Percentiles rank a stretch among this genome's conserved stretches.
Evolutionary conservation across 116 monocot genomes (phyloP).

Genomic region (Iris pallida): DNA sequence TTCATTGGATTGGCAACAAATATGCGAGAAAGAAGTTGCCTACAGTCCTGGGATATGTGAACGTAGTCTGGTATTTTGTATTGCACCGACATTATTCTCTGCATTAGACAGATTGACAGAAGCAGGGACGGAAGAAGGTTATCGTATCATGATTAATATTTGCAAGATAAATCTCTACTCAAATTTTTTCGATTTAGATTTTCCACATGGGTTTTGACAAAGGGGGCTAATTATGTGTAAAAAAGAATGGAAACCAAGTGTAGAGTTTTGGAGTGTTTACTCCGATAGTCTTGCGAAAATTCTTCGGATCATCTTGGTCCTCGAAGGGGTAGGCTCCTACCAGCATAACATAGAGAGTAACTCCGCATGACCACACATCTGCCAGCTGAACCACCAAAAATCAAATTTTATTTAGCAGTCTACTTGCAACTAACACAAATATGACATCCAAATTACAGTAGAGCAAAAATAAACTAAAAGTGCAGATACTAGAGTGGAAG

Average conservation of each 20-base stretch:
- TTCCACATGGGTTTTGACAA: too few relatives aligned
- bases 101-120: neutral
- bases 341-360: slow-evolving; percentile 81
- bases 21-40: slow-evolving; percentile 20
- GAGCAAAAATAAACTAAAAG: too few relatives aligned
- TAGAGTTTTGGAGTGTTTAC: slow-evolving; percentile 21
- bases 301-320: slow-evolving; percentile 71
- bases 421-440: neutral
- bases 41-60: slow-evolving; percentile 17
- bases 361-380: slow-evolving; percentile 88
- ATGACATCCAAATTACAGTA: neutral
- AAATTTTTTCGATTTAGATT: neutral
- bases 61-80: slow-evolving; percentile 19
- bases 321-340: slow-evolving; percentile 88
- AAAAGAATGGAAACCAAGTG: slow-evolving; percentile 1
- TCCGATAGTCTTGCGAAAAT: slow-evolving; percentile 62
- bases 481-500: too few relatives aligned
- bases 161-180: neutral
- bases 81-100: slow-evolving; percentile 12
- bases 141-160: neutral
- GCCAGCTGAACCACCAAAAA: slow-evolving; percentile 30
- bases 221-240: neutral
- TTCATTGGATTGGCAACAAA: slow-evolving; percentile 15
- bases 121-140: neutral
- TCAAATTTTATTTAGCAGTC: neutral